A percentile compares a stretch with the other conserved stretches of the same genome.
Evolutionary conservation across 2,329 filamentous ascomycete species (phyloP).

Genomic region (Capronia coronata): DNA sequence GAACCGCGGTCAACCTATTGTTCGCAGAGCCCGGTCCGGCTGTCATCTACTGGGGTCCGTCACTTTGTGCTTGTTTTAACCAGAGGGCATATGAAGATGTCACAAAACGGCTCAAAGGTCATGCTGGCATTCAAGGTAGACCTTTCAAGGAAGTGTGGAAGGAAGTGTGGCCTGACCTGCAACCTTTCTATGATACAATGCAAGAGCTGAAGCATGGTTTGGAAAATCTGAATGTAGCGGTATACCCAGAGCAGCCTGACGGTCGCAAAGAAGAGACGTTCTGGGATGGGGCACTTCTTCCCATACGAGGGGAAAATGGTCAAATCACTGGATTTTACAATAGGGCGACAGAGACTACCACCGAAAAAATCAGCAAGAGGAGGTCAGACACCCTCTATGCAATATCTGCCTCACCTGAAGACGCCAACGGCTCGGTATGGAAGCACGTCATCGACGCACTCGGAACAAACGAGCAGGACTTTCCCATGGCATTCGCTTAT

Average conservation of each 20-base stretch:
- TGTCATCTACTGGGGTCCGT: constrained; percentile 35
- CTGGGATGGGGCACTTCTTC: constrained; percentile 45
- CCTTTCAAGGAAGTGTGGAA: constrained; percentile 19
- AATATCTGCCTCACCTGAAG: constrained; percentile 40
- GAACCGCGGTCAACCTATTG: constrained; percentile 42
- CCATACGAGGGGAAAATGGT: constrained; percentile 40
- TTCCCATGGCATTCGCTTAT: constrained; percentile 49
- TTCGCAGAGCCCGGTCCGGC: constrained; percentile 42
- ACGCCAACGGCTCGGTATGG: constrained; percentile 46
- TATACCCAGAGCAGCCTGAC: constrained; percentile 24
- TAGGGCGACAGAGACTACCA: constrained; percentile 44
- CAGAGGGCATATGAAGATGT: constrained; percentile 10
- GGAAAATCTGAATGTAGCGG: constrained; percentile 2
- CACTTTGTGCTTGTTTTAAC: constrained; percentile 16
- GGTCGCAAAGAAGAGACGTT: constrained; percentile 45
- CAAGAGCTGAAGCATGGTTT: background rate
- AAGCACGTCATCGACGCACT: constrained; percentile 42
- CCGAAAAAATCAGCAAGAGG: constrained; percentile 32
- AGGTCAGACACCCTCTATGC: constrained; percentile 41
- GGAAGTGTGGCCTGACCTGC: constrained; percentile 12
- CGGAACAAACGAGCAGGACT: constrained; percentile 43
- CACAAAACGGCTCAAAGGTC: constrained; percentile 2
- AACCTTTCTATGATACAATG: constrained; percentile 8
- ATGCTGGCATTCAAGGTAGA: constrained; percentile 7
- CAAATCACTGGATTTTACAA: constrained; percentile 45